These are phyloP conservation scores for Cenchrus americanus DNA, from an alignment of 176 grass and related monocot genomes.

Conservation along the genomic window DNA sequence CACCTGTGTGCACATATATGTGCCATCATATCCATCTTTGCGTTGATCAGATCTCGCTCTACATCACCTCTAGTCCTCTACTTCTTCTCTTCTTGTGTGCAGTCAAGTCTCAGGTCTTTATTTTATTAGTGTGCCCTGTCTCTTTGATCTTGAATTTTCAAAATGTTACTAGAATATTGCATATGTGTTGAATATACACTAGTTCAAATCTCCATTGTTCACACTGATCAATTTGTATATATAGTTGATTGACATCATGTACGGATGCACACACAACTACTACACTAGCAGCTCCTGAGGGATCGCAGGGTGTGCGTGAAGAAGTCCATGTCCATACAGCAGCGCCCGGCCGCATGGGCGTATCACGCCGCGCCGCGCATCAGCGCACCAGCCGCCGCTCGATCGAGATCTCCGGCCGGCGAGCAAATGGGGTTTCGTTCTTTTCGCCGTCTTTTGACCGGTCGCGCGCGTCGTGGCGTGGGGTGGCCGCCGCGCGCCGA, in stretches of 20 bases:
- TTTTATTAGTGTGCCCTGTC: background rate
- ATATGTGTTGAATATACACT: background rate
- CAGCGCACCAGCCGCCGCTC: background rate
- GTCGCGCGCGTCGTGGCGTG: background rate
- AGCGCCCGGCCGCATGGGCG: background rate
- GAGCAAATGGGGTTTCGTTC: slow-evolving; percentile 19
- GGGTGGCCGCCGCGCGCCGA: background rate
- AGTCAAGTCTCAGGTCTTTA: background rate
- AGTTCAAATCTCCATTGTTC: background rate
- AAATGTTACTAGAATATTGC: background rate
- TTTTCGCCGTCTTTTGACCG: slow-evolving; percentile 47
- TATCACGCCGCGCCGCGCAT: background rate
- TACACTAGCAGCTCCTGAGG: background rate
- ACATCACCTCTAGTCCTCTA: too few relatives aligned
- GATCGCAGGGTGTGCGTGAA: background rate
- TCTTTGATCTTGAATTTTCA: background rate
- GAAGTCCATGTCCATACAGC: background rate
- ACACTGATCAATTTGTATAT: background rate
- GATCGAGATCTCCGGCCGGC: slow-evolving; percentile 34
- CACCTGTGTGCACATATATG: too few relatives aligned
- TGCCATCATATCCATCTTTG: background rate
- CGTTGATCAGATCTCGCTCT: background rate
- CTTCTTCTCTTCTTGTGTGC: background rate
- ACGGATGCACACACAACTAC: background rate
- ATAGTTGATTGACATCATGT: slow-evolving; percentile 13